Evolutionary conservation across 2,329 filamentous ascomycete genomes (phyloP).

Genomic region (Esteya vermicola): DNA sequence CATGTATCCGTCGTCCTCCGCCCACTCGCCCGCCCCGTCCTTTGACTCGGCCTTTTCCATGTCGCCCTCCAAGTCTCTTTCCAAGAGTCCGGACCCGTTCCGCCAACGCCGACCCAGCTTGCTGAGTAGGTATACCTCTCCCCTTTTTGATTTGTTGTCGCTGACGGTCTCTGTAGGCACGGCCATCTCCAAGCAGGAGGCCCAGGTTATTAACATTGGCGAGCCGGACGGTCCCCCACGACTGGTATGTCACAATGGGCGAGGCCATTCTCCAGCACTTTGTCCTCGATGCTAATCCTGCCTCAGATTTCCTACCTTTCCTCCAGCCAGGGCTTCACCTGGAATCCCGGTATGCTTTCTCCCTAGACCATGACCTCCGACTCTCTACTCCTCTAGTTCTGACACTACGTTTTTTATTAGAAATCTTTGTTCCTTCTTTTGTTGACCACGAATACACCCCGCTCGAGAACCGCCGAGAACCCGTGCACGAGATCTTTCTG

Average conservation of each 20-base stretch:
- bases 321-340: slow-evolving; percentile 66
- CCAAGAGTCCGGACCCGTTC: slow-evolving; percentile 26
- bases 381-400: too few relatives aligned
- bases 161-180: slow-evolving; percentile 33
- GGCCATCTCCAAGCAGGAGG: slow-evolving; percentile 58
- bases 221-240: slow-evolving; percentile 58
- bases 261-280: neutral
- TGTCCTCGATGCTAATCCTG: neutral
- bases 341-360: slow-evolving; percentile 53
- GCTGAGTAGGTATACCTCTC: slow-evolving; percentile 32
- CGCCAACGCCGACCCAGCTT: slow-evolving; percentile 47
- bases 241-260: slow-evolving; percentile 37
- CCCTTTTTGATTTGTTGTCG: neutral
- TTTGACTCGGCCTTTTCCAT: slow-evolving; percentile 33
- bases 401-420: too few relatives aligned
- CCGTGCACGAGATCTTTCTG: slow-evolving; percentile 63
- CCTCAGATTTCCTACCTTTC: slow-evolving; percentile 64
- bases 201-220: slow-evolving; percentile 68
- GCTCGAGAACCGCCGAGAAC: slow-evolving; percentile 61
- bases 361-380: neutral
- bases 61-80: slow-evolving; percentile 42
- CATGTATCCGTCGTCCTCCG: slow-evolving; percentile 2
- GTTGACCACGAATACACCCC: slow-evolving; percentile 61
- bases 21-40: slow-evolving; percentile 14
- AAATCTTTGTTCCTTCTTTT: slow-evolving; percentile 71